Conservation (phyloP, 2,329 filamentous ascomycete genomes). For the Epichloe coenophiala region DNA sequence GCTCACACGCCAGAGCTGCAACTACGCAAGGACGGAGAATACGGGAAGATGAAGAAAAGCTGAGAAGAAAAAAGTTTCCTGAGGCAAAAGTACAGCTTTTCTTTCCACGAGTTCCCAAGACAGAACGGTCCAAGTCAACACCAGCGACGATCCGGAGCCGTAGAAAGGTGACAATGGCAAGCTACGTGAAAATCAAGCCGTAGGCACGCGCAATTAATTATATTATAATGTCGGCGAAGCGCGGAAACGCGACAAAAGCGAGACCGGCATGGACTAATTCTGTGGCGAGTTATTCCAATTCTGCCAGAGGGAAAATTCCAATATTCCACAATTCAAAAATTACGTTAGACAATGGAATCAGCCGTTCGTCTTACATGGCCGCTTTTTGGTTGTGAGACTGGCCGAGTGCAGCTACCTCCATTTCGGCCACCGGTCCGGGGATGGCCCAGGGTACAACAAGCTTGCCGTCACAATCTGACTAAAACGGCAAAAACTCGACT, state of each 20-base stretch:
- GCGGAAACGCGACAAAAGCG: neutral
- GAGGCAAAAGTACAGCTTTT: neutral
- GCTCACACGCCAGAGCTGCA: neutral
- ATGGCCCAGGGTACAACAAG: neutral
- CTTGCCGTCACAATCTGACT: neutral
- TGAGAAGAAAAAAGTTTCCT: neutral
- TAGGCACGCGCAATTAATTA: neutral
- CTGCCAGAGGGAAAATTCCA: neutral
- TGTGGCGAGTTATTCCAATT: neutral
- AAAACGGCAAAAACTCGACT: neutral
- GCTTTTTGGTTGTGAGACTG: constrained; percentile 1
- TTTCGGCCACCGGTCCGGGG: constrained; percentile 3
- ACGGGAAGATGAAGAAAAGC: neutral
- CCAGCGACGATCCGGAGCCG: neutral
- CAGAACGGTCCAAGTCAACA: neutral
- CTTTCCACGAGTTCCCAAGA: neutral
- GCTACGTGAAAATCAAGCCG: neutral
- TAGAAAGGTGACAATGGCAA: neutral
- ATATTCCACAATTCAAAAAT: neutral
- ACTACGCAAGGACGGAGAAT: neutral
- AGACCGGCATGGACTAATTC: neutral
- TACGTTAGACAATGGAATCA: neutral
- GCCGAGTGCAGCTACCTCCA: constrained; percentile 4
- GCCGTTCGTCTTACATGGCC: constrained; percentile 2
- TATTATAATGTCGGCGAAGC: neutral